These are phyloP conservation scores for Oenanthe sinensis DNA, from an alignment of 129 eudicot genomes.

Conservation along the genomic window DNA sequence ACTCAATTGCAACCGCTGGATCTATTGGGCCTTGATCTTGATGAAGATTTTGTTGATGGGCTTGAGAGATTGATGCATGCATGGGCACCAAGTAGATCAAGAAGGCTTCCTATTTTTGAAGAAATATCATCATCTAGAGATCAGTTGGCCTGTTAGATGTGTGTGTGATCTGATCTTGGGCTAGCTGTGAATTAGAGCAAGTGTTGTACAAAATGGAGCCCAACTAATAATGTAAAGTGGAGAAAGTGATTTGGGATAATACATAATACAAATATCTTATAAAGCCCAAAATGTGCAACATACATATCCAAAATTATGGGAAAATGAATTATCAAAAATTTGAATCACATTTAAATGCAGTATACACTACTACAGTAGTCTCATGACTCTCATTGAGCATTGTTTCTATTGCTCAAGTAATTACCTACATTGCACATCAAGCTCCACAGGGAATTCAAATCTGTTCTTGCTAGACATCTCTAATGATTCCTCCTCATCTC, in stretches of 20 bases:
- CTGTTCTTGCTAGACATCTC: slow-evolving; percentile 24
- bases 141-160: slow-evolving; percentile 67
- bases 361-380: too few species aligned
- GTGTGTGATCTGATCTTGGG: background rate
- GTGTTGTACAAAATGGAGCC: background rate
- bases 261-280: too few species aligned
- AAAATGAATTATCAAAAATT: background rate
- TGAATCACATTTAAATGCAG: too few species aligned
- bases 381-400: too few species aligned
- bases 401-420: too few species aligned
- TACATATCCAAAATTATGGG: background rate
- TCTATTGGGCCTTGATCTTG: slow-evolving; percentile 43
- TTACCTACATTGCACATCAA: background rate
- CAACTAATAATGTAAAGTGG: background rate
- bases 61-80: slow-evolving; percentile 55
- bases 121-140: slow-evolving; percentile 70
- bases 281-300: background rate
- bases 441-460: slow-evolving; percentile 51
- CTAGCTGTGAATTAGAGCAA: background rate
- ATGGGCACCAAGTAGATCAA: slow-evolving; percentile 71
- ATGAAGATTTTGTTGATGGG: slow-evolving; percentile 66
- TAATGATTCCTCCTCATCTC: slow-evolving; percentile 19
- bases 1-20: slow-evolving; percentile 16
- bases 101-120: slow-evolving; percentile 88
- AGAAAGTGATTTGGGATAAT: background rate